Percentiles rank a stretch among this genome's conserved stretches.
Evolutionary conservation across 176 grass and related monocot genomes (phyloP).

Genomic region (Rhipidocladum racemiflorum): DNA sequence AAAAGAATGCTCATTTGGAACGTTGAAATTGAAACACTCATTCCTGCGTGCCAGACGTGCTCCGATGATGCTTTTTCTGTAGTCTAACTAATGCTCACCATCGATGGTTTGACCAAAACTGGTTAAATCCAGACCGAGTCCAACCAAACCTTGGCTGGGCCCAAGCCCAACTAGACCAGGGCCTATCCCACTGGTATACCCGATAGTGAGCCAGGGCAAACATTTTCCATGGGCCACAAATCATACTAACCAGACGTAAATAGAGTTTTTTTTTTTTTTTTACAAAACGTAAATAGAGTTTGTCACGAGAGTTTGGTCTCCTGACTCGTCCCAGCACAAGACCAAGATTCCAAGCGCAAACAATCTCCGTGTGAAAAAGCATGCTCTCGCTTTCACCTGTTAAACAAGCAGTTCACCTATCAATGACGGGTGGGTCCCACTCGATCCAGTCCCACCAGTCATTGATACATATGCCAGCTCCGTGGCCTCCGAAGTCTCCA

Average conservation of each 20-base stretch:
- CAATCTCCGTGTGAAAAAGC: background rate
- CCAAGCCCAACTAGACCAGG: background rate
- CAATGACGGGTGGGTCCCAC: background rate
- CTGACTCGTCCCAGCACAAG: conserved; percentile 7
- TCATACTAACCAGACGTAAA: background rate
- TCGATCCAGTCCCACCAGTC: background rate
- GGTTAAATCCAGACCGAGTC: background rate
- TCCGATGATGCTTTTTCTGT: too few species aligned
- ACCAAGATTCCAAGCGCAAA: conserved; percentile 18
- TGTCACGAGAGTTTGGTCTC: background rate
- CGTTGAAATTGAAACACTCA: too few species aligned
- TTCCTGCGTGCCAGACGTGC: too few species aligned
- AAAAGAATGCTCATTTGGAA: too few species aligned
- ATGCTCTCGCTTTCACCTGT: background rate
- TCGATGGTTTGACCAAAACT: background rate
- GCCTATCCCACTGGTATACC: background rate
- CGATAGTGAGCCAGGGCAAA: background rate
- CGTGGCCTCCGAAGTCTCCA: background rate
- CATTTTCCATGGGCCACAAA: background rate
- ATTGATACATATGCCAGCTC: background rate
- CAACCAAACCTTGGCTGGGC: background rate
- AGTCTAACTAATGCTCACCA: too few species aligned
- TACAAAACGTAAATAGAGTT: background rate
- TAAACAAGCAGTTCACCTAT: background rate
- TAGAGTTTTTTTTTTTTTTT: too few species aligned